Conservation (phyloP, 1,139 yeast genomes). For the Debaryomyces fabryi region DNA sequence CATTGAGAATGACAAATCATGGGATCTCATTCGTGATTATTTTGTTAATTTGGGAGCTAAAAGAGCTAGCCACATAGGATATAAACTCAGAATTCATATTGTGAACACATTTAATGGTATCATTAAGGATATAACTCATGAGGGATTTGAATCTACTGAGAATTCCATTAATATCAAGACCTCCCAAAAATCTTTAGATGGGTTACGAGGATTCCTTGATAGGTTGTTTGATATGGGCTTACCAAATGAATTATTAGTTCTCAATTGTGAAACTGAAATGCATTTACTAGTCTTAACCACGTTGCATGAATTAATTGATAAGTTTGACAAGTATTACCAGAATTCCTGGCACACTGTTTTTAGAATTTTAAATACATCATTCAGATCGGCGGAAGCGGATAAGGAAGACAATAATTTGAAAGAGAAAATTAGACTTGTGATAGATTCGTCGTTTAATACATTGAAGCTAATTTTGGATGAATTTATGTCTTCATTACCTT, state of each 20-base stretch:
- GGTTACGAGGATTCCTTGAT: conserved; percentile 35
- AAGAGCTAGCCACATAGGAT: conserved; percentile 35
- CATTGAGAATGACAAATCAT: conserved; percentile 38
- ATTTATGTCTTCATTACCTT: conserved; percentile 71
- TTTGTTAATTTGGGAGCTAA: conserved; percentile 39
- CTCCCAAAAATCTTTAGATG: conserved; percentile 39
- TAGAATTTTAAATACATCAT: conserved; percentile 68
- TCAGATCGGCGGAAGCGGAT: conserved; percentile 37
- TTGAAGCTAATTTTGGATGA: conserved; percentile 84
- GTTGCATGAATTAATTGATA: conserved; percentile 70
- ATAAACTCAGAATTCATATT: conserved; percentile 49
- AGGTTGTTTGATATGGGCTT: conserved; percentile 38
- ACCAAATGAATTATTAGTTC: conserved; percentile 44
- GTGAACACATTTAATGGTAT: conserved; percentile 53
- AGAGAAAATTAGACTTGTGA: conserved; percentile 50
- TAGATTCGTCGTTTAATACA: conserved; percentile 74
- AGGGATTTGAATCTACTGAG: conserved; percentile 43
- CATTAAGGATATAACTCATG: conserved; percentile 47
- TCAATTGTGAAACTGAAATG: conserved; percentile 66
- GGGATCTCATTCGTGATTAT: conserved; percentile 49
- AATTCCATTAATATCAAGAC: conserved; percentile 25
- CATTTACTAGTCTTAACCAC: conserved; percentile 64
- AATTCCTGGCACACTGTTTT: conserved; percentile 76
- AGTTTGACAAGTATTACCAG: conserved; percentile 57
- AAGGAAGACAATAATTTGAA: conserved; percentile 32